phyloP scores from a whole-genome alignment of 768 basidiomycete genomes.

The Auriscalpium orientale region DNA sequence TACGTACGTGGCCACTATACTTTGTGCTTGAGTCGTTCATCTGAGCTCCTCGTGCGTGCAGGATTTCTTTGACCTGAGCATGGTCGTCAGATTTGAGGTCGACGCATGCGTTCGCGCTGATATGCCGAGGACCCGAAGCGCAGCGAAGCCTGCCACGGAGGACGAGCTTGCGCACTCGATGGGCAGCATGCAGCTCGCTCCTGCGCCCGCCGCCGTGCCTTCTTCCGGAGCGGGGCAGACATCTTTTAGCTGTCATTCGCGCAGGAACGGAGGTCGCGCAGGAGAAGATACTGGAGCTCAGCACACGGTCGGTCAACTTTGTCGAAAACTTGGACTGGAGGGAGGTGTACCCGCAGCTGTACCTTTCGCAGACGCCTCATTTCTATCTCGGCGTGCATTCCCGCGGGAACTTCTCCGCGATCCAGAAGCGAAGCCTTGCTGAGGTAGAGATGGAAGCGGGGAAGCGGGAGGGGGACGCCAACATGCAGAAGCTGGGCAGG shows the following conservation, averaged over 20 bases:
- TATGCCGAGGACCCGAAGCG: not conserved
- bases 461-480: not conserved
- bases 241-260: not conserved
- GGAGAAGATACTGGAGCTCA: constrained; percentile 23
- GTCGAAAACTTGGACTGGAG: constrained; percentile 41
- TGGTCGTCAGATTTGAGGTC: constrained; percentile 53
- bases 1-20: constrained; percentile 36
- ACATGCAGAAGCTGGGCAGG: not conserved
- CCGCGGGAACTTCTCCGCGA: constrained; percentile 41
- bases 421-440: constrained; percentile 36
- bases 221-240: too few relatives aligned
- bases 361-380: constrained; percentile 59
- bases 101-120: constrained; percentile 27
- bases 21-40: not conserved
- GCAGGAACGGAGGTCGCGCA: constrained; percentile 11
- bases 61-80: constrained; percentile 50
- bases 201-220: too few relatives aligned
- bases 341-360: constrained; percentile 58
- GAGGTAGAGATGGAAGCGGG: constrained; percentile 5
- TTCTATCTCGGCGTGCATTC: constrained; percentile 54
- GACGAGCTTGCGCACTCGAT: constrained; percentile 19
- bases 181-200: constrained; percentile 7
- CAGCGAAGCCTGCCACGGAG: not conserved
- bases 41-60: constrained; percentile 17
- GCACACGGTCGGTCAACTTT: constrained; percentile 20